Conservation (phyloP, 2,329 filamentous ascomycete genomes). For the Alternaria infectoria region DNA sequence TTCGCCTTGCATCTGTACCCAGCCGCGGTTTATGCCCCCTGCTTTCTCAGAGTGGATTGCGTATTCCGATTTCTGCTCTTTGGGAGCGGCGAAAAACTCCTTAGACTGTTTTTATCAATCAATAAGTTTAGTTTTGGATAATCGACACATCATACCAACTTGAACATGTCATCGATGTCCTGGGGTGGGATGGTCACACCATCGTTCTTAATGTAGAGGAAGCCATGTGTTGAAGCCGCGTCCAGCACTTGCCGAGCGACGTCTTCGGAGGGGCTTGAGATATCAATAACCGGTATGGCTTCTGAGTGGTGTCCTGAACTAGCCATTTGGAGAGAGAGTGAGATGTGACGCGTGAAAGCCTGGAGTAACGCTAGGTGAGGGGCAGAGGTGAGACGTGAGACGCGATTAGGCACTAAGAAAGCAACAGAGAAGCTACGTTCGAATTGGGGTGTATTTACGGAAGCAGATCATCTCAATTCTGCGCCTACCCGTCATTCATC, state of each 20-base stretch:
- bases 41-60: conserved; percentile 69
- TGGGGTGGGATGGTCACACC: conserved; percentile 70
- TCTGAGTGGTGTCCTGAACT: conserved; percentile 6
- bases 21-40: conserved; percentile 76
- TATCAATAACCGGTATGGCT: conserved; percentile 80
- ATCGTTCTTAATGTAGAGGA: conserved; percentile 84
- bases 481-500: neutral
- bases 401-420: neutral
- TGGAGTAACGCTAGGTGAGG: conserved; percentile 1
- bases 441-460: neutral
- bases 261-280: conserved; percentile 65
- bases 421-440: neutral
- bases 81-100: conserved; percentile 73
- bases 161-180: conserved; percentile 75
- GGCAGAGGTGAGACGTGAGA: conserved; percentile 1
- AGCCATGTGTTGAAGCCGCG: conserved; percentile 83
- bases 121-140: neutral
- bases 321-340: conserved; percentile 20
- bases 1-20: conserved; percentile 87
- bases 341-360: neutral
- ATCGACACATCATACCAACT: conserved; percentile 62
- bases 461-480: neutral
- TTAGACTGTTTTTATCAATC: conserved; percentile 60
- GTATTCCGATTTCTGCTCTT: conserved; percentile 75
- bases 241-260: conserved; percentile 74